These are phyloP conservation scores for Fusarium sp. DNA, from an alignment of 2,329 filamentous ascomycete species.

Conservation along the genomic window DNA sequence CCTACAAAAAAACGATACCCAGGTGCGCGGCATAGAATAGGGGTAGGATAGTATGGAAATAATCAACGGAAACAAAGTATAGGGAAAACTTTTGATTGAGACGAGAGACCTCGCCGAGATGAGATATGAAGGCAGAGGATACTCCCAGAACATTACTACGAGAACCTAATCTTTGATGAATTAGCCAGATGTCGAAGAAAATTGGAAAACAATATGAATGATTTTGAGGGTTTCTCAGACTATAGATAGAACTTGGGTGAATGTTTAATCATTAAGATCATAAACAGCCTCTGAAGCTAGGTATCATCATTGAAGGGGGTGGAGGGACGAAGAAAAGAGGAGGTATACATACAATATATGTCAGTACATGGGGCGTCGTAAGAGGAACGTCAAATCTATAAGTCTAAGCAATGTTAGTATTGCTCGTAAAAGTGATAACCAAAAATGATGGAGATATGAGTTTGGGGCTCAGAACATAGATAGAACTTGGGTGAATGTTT, in stretches of 20 bases:
- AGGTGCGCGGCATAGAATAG: neutral
- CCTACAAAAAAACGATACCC: neutral
- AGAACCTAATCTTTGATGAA: neutral
- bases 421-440: neutral
- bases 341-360: neutral
- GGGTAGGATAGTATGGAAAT: neutral
- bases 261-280: constrained; percentile 56
- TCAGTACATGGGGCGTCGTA: neutral
- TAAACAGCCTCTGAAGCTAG: constrained; percentile 61
- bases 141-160: neutral
- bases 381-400: neutral
- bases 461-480: constrained; percentile 38
- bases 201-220: neutral
- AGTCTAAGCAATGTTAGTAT: neutral
- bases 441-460: neutral
- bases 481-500: constrained; percentile 47
- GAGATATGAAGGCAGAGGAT: neutral
- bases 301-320: constrained; percentile 52
- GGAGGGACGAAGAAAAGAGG: neutral
- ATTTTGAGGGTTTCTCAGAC: constrained; percentile 21
- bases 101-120: neutral
- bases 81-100: neutral
- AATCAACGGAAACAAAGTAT: neutral
- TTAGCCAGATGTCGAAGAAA: neutral
- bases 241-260: constrained; percentile 47